Percentiles rank a stretch among this genome's conserved stretches.
Evolutionary conservation across 345 rosid species (phyloP).

Genomic region (Lagerstroemia speciosa): DNA sequence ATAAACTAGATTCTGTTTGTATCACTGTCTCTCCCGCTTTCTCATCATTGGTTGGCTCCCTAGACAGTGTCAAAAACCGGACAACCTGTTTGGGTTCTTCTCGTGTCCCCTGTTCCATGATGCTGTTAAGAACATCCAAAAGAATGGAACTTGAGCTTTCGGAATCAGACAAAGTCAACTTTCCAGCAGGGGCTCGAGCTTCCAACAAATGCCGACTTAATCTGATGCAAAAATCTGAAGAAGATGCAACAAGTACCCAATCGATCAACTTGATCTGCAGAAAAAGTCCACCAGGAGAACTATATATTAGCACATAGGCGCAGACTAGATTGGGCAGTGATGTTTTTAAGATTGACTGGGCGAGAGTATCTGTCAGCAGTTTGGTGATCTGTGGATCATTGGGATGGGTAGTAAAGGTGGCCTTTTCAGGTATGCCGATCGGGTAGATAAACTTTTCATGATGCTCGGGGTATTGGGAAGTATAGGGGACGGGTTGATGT

Average conservation of each 20-base stretch:
- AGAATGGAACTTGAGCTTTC: neutral
- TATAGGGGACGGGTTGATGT: conserved; percentile 46
- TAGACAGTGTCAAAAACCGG: neutral
- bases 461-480: conserved; percentile 36
- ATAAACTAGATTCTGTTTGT: neutral
- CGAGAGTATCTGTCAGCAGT: neutral
- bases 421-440: conserved; percentile 29
- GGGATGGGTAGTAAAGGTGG: conserved; percentile 25
- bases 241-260: too few species aligned
- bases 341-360: neutral
- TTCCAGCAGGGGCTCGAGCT: neutral
- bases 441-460: conserved; percentile 33
- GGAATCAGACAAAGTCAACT: neutral
- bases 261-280: too few species aligned
- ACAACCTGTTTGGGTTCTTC: neutral
- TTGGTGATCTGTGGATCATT: neutral
- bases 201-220: neutral
- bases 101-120: neutral
- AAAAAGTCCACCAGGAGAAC: neutral
- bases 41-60: neutral
- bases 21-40: too few species aligned
- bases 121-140: neutral
- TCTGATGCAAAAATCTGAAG: too few species aligned
- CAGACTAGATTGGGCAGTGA: neutral
- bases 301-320: neutral